Base-by-base conservation (phyloP, 164 flowering plant species). In the Vitis amurensis region DNA sequence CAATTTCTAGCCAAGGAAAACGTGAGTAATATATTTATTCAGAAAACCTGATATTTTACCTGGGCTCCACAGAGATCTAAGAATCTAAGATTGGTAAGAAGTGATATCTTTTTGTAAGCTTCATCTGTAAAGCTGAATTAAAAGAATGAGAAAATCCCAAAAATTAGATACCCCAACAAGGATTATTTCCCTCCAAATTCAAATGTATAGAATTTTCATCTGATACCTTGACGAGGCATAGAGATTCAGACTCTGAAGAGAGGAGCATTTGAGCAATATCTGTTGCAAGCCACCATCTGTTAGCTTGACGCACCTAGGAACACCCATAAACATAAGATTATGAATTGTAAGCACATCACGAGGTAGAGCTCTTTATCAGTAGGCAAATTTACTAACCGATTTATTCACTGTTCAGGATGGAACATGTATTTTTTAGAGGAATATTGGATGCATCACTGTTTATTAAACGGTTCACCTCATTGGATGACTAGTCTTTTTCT, bases 41-140 rank as follows among this genome's bases (percentile, higher is more conserved):
- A 72, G 62, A 1, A 49, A 55, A 13, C 11, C 2, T 11, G 4
- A 69, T 27, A 27, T 37, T 37, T 80, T 78, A 92, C 98, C 97
- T 92, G 98, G 62, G 97, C 91, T 71, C 98, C 97, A 78, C 98
- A 94, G 27, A 94, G 87, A 79, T 94, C 98, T 59, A 94, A 82
- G 77, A 80, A 86, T 61, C 73, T 82, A 30, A 94, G 88, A 61
- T 77, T 75, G 53, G 80, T 12, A 7, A 93, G 79, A 73, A 71
- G 84, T 49, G 85, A 82, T 30, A 94, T 85, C 66, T 79, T 84
- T 80, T 78, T 81, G 78, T 91, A 94, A 59, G 87, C 86, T 55
- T 76, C 81, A 73, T 94, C 92, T 17, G 98, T 85, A 69, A 91
- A 84, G 71, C 98, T 94, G 86, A 55, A 81, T 13, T 64, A 63